Percentiles rank a stretch among this genome's conserved stretches.
Conservation (phyloP, 257 asterid species). For the Solanum arcanum region DNA sequence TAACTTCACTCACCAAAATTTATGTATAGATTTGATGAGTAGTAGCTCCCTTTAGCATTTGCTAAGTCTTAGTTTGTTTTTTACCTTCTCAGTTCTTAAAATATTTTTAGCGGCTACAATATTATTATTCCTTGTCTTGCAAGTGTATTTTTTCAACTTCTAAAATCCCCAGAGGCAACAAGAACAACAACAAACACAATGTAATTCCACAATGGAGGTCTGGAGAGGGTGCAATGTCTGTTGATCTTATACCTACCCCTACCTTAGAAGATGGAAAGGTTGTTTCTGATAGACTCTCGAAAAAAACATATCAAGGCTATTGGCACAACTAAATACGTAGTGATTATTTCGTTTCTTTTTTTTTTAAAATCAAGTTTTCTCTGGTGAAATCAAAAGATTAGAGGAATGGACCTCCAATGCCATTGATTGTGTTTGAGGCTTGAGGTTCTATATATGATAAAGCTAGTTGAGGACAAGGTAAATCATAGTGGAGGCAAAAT, state of each 20-base stretch:
- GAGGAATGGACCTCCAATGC: background rate
- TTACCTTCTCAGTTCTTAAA: background rate
- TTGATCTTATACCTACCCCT: background rate
- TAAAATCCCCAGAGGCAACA: background rate
- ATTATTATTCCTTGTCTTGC: background rate
- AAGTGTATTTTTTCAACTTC: background rate
- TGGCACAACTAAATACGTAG: background rate
- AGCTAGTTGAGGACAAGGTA: background rate
- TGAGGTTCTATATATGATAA: background rate
- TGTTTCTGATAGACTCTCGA: background rate
- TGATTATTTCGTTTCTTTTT: background rate
- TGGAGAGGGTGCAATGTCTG: background rate
- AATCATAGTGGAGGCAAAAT: background rate
- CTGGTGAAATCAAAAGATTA: background rate
- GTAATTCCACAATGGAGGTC: background rate
- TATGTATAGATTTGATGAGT: slow-evolving; percentile 14
- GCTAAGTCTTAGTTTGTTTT: background rate
- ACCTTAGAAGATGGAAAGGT: background rate
- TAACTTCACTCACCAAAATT: slow-evolving; percentile 9
- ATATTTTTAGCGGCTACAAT: background rate
- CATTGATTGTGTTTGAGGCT: background rate
- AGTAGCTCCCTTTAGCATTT: background rate
- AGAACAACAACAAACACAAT: background rate
- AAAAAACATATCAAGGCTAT: background rate
- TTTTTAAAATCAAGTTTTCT: background rate